Base-by-base conservation (phyloP, 2,329 filamentous ascomycete species). In the Biscogniauxia marginata region DNA sequence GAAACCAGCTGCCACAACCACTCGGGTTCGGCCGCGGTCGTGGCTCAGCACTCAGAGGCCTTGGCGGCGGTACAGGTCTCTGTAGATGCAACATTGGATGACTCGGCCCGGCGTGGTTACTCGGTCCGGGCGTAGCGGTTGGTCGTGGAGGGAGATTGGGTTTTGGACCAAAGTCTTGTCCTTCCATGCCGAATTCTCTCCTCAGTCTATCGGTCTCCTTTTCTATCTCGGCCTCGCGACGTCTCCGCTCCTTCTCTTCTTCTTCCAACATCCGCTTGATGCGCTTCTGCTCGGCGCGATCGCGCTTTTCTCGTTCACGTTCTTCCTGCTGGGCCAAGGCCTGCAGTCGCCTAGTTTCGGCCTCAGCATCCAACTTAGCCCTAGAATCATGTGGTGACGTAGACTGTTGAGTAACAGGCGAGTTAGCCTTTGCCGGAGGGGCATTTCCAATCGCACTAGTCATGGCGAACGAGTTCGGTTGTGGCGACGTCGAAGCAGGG, bases 151-250 rank as follows among this genome's bases (percentile, higher is more conserved):
- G 67, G 4, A 77, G 66, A 16, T 69, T 67, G 2, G 71, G 63
- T 34, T 54, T 60, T 18, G 59, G 65, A 6, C 64, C 45, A 63
- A 73, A 58, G 64, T 74, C 70, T 65, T 82, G 78, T 0, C 78
- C 77, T 50, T 79, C 73, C 47, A 84, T 77, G 49, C 89, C 89
- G 65, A 90, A 93, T 64, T 87, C 72, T 63, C 78, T 83, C 20
- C 84, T 78, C 34, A 99, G 77, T 1, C 92, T 82, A 70, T 95
- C 91, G 0, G 95, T 98, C 75, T 99, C 93, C 59, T 81, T 82
- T 19, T 93, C 87, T 1, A 93, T 75, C 63, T 84, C 83, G 8
- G 79, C 82, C 25, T 87, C 81, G 56, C 79, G 77, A 25, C 73
- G 74, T 22, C 74, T 80, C 0, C 77, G 79, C 63, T 89, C 86